Conservation (phyloP, 1,284 basidiomycete species). For the Microbotryum scabiosae region DNA sequence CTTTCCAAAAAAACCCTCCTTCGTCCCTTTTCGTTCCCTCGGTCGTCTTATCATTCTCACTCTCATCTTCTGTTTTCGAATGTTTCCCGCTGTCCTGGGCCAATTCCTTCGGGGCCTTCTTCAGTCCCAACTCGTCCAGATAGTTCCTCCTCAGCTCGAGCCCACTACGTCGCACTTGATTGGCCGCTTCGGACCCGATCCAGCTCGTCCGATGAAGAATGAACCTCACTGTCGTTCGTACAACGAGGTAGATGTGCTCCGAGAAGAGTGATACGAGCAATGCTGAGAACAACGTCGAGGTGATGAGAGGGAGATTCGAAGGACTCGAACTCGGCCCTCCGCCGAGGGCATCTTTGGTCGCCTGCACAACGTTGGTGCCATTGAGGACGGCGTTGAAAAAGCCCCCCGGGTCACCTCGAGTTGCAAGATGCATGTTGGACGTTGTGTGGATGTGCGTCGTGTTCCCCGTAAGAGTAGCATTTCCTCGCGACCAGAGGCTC, state of each 20-base stretch:
- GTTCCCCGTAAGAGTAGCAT: conserved; percentile 9
- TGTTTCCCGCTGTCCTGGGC: not conserved
- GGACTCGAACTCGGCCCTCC: not conserved
- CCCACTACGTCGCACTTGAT: conserved; percentile 51
- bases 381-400: conserved; percentile 11
- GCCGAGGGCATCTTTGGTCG: conserved; percentile 9
- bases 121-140: conserved; percentile 4
- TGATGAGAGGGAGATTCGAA: conserved; percentile 13
- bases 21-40: not conserved
- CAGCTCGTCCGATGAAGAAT: conserved; percentile 64
- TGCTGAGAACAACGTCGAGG: conserved; percentile 50
- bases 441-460: not conserved
- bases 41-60: not conserved
- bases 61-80: conserved; percentile 5
- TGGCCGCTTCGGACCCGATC: conserved; percentile 59
- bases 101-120: not conserved
- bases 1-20: conserved; percentile 11
- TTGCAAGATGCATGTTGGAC: not conserved
- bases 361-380: not conserved
- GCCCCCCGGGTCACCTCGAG: too few relatives aligned
- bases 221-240: conserved; percentile 43
- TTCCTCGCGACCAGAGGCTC: conserved; percentile 8
- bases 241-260: conserved; percentile 67
- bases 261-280: conserved; percentile 65
- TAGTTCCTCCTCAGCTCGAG: conserved; percentile 51